Evolutionary conservation across 169 alveolate genomes (phyloP).

Genomic region (Plasmodium vivax): DNA sequence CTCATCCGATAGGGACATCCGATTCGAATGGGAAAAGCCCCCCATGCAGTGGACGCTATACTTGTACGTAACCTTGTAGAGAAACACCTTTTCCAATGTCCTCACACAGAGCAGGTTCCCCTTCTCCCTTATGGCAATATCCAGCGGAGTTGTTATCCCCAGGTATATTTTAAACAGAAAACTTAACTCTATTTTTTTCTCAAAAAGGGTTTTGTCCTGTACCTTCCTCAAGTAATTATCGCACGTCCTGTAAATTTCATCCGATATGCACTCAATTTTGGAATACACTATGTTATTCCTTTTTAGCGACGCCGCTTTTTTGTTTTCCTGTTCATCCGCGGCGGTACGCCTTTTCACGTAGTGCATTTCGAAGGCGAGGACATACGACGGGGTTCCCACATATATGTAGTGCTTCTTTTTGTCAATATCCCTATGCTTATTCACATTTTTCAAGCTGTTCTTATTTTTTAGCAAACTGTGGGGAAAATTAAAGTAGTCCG

Average conservation of each 20-base stretch:
- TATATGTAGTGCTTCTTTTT: constrained; percentile 22
- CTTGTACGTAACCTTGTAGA: constrained; percentile 44
- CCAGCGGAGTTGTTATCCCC: constrained; percentile 58
- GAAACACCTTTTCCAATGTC: constrained; percentile 59
- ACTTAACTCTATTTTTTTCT: constrained; percentile 35
- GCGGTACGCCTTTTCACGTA: background rate
- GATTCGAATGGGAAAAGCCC: background rate
- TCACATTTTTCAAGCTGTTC: constrained; percentile 12
- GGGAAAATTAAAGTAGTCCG: constrained; percentile 29
- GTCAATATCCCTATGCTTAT: constrained; percentile 10
- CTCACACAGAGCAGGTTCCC: constrained; percentile 56
- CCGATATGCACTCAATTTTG: constrained; percentile 19
- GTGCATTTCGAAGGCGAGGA: constrained; percentile 39
- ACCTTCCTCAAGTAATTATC: constrained; percentile 14
- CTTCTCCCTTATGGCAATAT: constrained; percentile 61
- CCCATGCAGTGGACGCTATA: background rate
- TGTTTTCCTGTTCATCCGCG: background rate
- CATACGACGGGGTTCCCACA: constrained; percentile 51
- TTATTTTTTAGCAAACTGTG: constrained; percentile 30
- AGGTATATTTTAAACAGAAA: constrained; percentile 59
- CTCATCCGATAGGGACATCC: background rate
- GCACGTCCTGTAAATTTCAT: constrained; percentile 2
- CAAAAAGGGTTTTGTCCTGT: background rate
- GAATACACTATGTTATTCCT: constrained; percentile 9
- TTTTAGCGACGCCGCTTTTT: background rate